These are phyloP conservation scores for Fraxinus dipetala DNA, from an alignment of 305 asterid species.

Conservation along the genomic window DNA sequence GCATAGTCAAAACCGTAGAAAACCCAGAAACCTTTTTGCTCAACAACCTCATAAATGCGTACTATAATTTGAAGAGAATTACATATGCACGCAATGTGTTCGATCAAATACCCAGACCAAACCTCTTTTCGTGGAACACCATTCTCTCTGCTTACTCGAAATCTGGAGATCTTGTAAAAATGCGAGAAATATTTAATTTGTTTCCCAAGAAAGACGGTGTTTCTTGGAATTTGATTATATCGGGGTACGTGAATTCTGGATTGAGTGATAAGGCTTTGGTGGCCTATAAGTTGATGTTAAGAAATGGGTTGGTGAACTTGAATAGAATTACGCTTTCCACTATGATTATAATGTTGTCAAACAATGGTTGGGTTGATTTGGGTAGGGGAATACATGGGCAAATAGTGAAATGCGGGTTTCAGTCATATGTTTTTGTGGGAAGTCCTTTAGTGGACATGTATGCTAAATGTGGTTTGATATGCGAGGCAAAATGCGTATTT, in stretches of 20 bases:
- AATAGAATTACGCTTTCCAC: constrained; percentile 74
- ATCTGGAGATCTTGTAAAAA: constrained; percentile 40
- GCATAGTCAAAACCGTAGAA: constrained; percentile 48
- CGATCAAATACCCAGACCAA: constrained; percentile 64
- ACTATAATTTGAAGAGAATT: constrained; percentile 39
- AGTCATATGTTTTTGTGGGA: constrained; percentile 66
- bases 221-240: constrained; percentile 79
- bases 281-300: constrained; percentile 66
- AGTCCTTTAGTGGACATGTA: constrained; percentile 90
- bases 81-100: constrained; percentile 70
- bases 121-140: constrained; percentile 81
- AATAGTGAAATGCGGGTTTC: constrained; percentile 67
- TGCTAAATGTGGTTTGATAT: constrained; percentile 60
- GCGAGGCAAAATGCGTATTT: constrained; percentile 65
- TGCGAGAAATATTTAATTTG: constrained; percentile 48
- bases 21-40: constrained; percentile 71
- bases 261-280: constrained; percentile 47
- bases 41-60: constrained; percentile 55
- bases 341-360: constrained; percentile 55
- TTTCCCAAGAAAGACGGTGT: constrained; percentile 79
- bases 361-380: constrained; percentile 53
- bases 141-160: constrained; percentile 72
- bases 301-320: constrained; percentile 48
- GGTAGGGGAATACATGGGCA: constrained; percentile 78
- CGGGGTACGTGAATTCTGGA: constrained; percentile 63